A percentile compares a stretch with the other conserved stretches of the same genome.
Conservation (phyloP, 2,329 filamentous ascomycete genomes). For the Plenodomus tracheiphilus region DNA sequence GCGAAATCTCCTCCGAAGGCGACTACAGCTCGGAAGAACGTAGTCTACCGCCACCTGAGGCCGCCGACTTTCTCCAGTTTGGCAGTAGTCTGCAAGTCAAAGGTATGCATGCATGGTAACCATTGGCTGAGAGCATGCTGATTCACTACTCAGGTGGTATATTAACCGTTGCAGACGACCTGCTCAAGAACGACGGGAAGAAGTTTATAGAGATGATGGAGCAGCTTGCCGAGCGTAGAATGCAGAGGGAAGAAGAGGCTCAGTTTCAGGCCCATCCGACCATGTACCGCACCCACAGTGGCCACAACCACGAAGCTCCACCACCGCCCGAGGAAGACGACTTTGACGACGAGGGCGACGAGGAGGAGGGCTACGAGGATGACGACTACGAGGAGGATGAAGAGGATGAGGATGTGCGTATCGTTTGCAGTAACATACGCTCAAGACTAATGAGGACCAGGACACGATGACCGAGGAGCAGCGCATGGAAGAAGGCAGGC, state of each 20-base stretch:
- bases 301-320: conserved; percentile 66
- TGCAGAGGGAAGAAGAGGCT: conserved; percentile 94
- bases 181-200: conserved; percentile 98
- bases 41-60: conserved; percentile 66
- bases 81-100: conserved; percentile 97
- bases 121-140: conserved; percentile 22
- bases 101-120: conserved; percentile 52
- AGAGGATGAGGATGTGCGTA: conserved; percentile 41
- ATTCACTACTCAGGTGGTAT: conserved; percentile 72
- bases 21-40: conserved; percentile 68
- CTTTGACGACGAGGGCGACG: conserved; percentile 70
- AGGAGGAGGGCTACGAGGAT: conserved; percentile 63
- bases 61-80: conserved; percentile 93
- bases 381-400: conserved; percentile 55
- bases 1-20: conserved; percentile 69
- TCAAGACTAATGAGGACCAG: conserved; percentile 55
- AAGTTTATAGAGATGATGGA: conserved; percentile 99
- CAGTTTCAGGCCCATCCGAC: conserved; percentile 64
- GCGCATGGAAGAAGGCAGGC: conserved; percentile 95
- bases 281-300: conserved; percentile 51
- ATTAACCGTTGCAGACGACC: conserved; percentile 95
- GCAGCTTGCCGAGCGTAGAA: conserved; percentile 92
- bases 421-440: conserved; percentile 9
- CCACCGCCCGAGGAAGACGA: conserved; percentile 73
- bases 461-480: conserved; percentile 97